These are phyloP conservation scores for Arthrobotrys musiformis DNA, from an alignment of 2,329 filamentous ascomycete species.

Conservation along the genomic window DNA sequence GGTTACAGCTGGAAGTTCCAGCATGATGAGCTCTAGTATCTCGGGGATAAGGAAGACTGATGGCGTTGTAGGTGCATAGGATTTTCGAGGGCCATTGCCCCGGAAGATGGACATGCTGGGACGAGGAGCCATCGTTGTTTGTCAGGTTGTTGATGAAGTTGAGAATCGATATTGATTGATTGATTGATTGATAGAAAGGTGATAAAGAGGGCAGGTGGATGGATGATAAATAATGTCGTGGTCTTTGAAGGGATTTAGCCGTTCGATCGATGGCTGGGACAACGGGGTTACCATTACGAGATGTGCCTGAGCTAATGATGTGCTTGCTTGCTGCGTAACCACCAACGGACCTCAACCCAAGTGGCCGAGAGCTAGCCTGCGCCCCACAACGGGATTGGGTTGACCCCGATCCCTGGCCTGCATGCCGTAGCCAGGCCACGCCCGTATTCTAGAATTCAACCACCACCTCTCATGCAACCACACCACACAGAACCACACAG, in stretches of 20 bases:
- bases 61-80: neutral
- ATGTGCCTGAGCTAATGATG: constrained; percentile 2
- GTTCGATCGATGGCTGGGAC: neutral
- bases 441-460: too few species aligned
- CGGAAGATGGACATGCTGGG: constrained; percentile 12
- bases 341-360: too few species aligned
- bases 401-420: neutral
- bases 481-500: too few species aligned
- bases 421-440: neutral
- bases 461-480: too few species aligned
- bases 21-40: constrained; percentile 27
- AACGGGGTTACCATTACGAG: too few species aligned
- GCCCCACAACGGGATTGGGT: constrained; percentile 5
- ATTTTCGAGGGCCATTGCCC: constrained; percentile 11
- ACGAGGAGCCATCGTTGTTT: constrained; percentile 2
- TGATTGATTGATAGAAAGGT: too few species aligned
- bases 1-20: constrained; percentile 28
- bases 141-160: neutral
- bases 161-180: too few species aligned
- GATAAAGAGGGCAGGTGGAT: neutral
- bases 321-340: neutral
- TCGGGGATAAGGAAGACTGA: constrained; percentile 22
- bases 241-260: constrained; percentile 9
- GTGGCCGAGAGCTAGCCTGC: neutral
- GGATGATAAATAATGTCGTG: neutral